Evolutionary conservation across 1,284 basidiomycete genomes (phyloP).

Genomic region (Ceratobasidium theobromae): DNA sequence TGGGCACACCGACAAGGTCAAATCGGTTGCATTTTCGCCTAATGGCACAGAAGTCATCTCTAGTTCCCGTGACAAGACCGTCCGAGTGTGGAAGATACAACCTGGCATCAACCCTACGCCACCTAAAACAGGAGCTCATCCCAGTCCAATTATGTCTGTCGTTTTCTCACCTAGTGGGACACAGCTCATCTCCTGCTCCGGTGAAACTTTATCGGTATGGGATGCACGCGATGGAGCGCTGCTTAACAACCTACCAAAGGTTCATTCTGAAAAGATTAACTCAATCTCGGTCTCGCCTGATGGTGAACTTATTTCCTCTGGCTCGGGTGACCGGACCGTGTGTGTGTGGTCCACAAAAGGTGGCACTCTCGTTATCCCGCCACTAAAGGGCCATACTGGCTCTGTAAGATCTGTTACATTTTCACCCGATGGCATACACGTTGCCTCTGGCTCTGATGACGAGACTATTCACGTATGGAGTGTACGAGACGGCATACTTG

Average conservation of each 20-base stretch:
- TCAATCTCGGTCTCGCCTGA: slow-evolving; percentile 20
- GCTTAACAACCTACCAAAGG: background rate
- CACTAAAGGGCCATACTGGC: slow-evolving; percentile 10
- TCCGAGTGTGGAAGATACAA: too few relatives aligned
- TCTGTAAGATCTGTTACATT: background rate
- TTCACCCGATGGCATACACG: background rate
- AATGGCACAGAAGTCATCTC: too few relatives aligned
- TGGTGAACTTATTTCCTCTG: slow-evolving; percentile 14
- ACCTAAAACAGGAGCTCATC: too few relatives aligned
- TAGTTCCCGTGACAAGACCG: too few relatives aligned
- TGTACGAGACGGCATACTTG: background rate
- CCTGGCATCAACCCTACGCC: too few relatives aligned
- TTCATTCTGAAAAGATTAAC: background rate
- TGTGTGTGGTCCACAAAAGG: background rate
- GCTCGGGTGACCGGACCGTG: slow-evolving; percentile 7
- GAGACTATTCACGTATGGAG: background rate
- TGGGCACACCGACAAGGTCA: too few relatives aligned
- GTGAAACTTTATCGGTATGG: background rate
- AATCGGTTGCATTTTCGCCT: too few relatives aligned
- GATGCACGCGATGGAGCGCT: background rate
- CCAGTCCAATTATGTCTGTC: too few relatives aligned
- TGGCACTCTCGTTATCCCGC: background rate
- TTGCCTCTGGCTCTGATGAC: background rate
- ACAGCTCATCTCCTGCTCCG: background rate
- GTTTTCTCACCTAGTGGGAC: background rate